Conservation (phyloP, 2,329 filamentous ascomycete genomes). For the Hortaea werneckii region DNA sequence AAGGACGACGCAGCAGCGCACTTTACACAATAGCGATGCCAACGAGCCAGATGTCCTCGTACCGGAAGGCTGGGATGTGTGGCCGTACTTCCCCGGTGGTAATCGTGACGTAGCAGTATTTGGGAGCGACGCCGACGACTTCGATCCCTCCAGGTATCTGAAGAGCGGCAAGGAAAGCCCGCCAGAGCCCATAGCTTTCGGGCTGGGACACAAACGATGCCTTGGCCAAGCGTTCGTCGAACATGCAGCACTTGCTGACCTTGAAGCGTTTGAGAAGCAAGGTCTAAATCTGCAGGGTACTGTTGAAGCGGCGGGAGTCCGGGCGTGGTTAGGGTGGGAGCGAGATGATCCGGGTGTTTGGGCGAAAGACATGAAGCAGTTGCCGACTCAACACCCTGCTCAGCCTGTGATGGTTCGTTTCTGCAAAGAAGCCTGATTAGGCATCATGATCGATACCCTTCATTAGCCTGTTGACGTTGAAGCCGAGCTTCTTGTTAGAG, state of each 20-base stretch:
- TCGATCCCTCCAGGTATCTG: constrained; percentile 7
- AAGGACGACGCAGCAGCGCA: neutral
- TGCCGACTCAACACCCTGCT: constrained; percentile 12
- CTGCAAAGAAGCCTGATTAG: constrained; percentile 8
- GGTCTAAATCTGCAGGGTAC: constrained; percentile 2
- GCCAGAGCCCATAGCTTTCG: neutral
- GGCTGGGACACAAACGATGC: neutral
- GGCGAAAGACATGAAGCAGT: constrained; percentile 18
- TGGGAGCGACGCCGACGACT: constrained; percentile 7
- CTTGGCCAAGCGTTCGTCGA: neutral
- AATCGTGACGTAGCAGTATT: constrained; percentile 9
- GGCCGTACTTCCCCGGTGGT: constrained; percentile 16
- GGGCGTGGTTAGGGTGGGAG: constrained; percentile 19
- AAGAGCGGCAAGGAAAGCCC: neutral
- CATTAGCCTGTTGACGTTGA: too few species aligned
- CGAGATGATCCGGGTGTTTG: constrained; percentile 9
- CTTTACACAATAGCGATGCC: neutral
- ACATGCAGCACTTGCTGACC: constrained; percentile 3
- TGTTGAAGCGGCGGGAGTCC: constrained; percentile 9
- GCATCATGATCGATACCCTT: too few species aligned
- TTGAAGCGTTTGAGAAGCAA: constrained; percentile 2
- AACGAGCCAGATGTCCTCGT: constrained; percentile 5
- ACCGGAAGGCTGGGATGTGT: constrained; percentile 14
- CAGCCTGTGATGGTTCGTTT: neutral
- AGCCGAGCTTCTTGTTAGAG: too few species aligned